These are phyloP conservation scores for Amylocarpus encephaloides DNA, from an alignment of 2,329 filamentous ascomycete species.

Conservation along the genomic window DNA sequence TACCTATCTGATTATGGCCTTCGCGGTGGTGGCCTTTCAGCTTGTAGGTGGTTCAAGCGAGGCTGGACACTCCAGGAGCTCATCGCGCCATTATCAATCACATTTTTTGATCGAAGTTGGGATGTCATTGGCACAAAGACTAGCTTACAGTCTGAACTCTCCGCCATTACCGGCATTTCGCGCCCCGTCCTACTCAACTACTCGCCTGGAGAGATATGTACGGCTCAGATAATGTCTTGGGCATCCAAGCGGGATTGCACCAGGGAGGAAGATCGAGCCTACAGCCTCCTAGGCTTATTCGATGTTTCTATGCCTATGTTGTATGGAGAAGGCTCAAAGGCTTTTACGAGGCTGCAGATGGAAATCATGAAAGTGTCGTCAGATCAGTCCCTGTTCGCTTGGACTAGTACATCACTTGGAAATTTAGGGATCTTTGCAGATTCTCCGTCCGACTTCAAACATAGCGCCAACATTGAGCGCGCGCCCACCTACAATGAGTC, in stretches of 20 bases:
- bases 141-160: constrained; percentile 1
- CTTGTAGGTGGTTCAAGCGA: constrained; percentile 10
- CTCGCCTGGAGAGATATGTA: constrained; percentile 12
- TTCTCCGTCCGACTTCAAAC: too few species aligned
- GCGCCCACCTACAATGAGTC: too few species aligned
- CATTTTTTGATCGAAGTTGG: constrained; percentile 15
- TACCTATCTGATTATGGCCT: background rate
- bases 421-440: too few species aligned
- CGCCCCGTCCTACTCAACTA: constrained; percentile 15
- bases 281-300: constrained; percentile 30
- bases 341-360: background rate
- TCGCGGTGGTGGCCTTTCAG: background rate
- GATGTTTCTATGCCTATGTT: constrained; percentile 33
- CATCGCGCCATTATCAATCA: constrained; percentile 8
- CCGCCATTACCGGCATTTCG: constrained; percentile 14
- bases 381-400: background rate
- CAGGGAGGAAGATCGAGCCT: constrained; percentile 26
- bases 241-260: constrained; percentile 30
- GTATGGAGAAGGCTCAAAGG: constrained; percentile 27
- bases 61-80: constrained; percentile 8
- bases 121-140: constrained; percentile 11
- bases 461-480: too few species aligned
- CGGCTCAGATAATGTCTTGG: constrained; percentile 35
- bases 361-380: background rate
- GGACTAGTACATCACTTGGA: background rate